These are phyloP conservation scores for Globisporangium splendens DNA, from an alignment of 352 stramenopile species.

Conservation along the genomic window DNA sequence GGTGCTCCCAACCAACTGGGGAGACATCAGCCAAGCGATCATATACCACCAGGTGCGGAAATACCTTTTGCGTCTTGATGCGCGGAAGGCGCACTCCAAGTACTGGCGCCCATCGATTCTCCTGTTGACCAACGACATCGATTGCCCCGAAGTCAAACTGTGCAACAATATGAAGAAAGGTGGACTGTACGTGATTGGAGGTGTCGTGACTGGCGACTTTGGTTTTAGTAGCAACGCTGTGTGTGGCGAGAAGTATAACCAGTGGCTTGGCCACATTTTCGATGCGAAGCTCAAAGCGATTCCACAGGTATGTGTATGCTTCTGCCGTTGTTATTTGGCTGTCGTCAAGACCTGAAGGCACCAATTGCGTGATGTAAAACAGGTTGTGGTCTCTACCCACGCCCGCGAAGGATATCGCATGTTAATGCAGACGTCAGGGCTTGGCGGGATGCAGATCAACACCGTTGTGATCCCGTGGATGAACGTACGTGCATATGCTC, in stretches of 20 bases:
- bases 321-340: not conserved
- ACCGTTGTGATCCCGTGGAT: conserved; percentile 64
- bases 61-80: conserved; percentile 68
- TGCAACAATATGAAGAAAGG: conserved; percentile 82
- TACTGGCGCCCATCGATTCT: conserved; percentile 77
- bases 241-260: conserved; percentile 33
- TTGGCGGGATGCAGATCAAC: conserved; percentile 81
- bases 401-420: conserved; percentile 52
- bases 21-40: conserved; percentile 78
- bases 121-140: conserved; percentile 45
- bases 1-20: conserved; percentile 50
- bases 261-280: conserved; percentile 47
- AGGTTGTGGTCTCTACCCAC: conserved; percentile 48
- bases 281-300: conserved; percentile 52
- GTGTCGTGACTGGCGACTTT: conserved; percentile 47
- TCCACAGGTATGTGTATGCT: conserved; percentile 22
- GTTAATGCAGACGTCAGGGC: conserved; percentile 57
- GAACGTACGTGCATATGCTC: conserved; percentile 13
- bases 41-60: conserved; percentile 86
- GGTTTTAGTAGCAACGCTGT: conserved; percentile 19
- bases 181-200: conserved; percentile 69
- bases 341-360: not conserved
- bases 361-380: not conserved
- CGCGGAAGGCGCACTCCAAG: conserved; percentile 66
- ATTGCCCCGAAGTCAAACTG: conserved; percentile 39